Base-by-base conservation (phyloP, 371 early-diverging fungal species). In the Mortierella sp. region DNA sequence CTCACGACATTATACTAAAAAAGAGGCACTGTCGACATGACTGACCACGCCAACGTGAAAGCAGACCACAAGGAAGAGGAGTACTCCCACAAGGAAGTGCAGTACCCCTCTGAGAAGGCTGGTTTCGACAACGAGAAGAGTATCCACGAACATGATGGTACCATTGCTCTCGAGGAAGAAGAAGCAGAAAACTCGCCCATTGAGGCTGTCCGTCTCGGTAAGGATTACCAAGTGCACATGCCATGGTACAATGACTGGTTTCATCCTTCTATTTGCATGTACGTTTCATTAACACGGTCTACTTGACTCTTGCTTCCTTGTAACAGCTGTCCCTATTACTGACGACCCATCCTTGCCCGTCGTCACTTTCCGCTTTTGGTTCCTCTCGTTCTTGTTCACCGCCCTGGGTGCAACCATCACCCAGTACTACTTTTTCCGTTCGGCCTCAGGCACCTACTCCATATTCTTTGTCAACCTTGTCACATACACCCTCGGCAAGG, bases 311-410 rank as follows among this genome's bases (percentile, higher is more conserved):
- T 14, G 7, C 37, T 7, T 14, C 1, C 14, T n/a, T n/a, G n/a
- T n/a, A n/a, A 46, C 43, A 60, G 60, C 27, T 24, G 84, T 89
- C 0, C 82, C 85, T 60, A 82, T 83, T 51, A 84, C 60, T 21
- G 90, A 89, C 32, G 83, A 87, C 59, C 79, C 87, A 2, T 66
- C 84, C 1, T 66, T 87, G 43, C 89, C 90, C 1, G 82, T 84
- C 6, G 78, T 90, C 50, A 91, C 93, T 24, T 86, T 90, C 49
- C 83, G 92, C 44, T 82, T 90, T n/a, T 85, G 87, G 82, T 61
- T 89, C 7, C 75, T 92, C 60, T 91, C 89, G 1, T 64, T 87
- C 37, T 65, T 90, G 21, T 89, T 90, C 55, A 83, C 85, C 21
- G 75, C 83, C 15, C 72, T 82, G 19, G 81, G 90, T 7, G 85